phyloP scores from a whole-genome alignment of 2,329 filamentous ascomycete genomes.

The Calonectria crousiana region DNA sequence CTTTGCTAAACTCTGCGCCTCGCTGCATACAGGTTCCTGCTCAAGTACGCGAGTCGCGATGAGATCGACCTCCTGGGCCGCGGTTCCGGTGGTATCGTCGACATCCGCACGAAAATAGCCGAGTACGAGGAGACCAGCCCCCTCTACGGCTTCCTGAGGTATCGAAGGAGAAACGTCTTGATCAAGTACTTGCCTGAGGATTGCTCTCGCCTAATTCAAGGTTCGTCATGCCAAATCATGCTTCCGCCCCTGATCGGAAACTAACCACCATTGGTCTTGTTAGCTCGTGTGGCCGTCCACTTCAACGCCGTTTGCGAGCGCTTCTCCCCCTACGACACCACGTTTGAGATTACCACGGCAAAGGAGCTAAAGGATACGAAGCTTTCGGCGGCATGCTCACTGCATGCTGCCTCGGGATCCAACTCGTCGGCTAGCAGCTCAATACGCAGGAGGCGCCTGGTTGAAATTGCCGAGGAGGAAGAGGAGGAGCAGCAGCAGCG shows the following conservation, averaged over 20 bases:
- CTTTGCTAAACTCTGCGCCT: slow-evolving; percentile 35
- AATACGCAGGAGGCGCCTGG: slow-evolving; percentile 79
- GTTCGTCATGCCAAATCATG: slow-evolving; percentile 61
- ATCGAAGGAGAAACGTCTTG: slow-evolving; percentile 88
- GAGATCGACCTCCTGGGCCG: slow-evolving; percentile 82
- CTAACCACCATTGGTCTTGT: slow-evolving; percentile 32
- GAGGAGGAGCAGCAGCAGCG: slow-evolving; percentile 76
- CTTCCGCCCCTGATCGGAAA: slow-evolving; percentile 16
- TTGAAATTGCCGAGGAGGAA: slow-evolving; percentile 94
- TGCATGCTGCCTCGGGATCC: slow-evolving; percentile 89
- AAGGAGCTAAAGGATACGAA: slow-evolving; percentile 89
- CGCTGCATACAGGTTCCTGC: slow-evolving; percentile 79
- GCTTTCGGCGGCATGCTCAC: slow-evolving; percentile 87
- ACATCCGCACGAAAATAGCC: slow-evolving; percentile 83
- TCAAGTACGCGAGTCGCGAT: slow-evolving; percentile 92
- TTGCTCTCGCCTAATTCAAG: slow-evolving; percentile 92
- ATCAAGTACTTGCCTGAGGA: slow-evolving; percentile 94
- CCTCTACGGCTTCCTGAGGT: slow-evolving; percentile 91
- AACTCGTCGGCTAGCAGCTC: slow-evolving; percentile 88
- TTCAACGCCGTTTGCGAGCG: slow-evolving; percentile 75
- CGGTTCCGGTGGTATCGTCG: slow-evolving; percentile 85
- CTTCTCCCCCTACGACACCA: slow-evolving; percentile 88
- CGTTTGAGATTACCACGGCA: slow-evolving; percentile 79
- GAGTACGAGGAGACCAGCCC: slow-evolving; percentile 87
- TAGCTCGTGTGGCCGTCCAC: slow-evolving; percentile 85